These are phyloP conservation scores for Leishmania arabica DNA, from an alignment of 208 protist genomes.

Conservation along the genomic window DNA sequence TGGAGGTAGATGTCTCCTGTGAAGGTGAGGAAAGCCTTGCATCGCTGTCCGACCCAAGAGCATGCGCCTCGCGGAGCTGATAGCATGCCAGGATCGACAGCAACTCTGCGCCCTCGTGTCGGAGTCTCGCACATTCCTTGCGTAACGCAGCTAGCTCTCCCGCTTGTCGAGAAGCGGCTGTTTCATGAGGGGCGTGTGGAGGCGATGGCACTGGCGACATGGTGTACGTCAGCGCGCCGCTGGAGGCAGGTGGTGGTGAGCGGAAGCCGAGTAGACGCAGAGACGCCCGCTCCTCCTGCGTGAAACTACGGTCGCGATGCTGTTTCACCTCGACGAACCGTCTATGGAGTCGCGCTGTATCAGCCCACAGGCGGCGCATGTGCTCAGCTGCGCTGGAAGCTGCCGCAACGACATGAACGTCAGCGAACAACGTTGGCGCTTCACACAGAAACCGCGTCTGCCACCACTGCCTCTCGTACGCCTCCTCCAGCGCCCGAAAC, in stretches of 20 bases:
- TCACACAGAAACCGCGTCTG: conserved; percentile 3
- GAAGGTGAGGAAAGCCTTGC: not conserved
- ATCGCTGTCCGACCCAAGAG: not conserved
- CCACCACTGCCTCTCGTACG: conserved; percentile 17
- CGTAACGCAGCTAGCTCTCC: conserved; percentile 1
- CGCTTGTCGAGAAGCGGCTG: not conserved
- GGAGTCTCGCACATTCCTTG: not conserved
- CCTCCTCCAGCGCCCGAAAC: conserved; percentile 21
- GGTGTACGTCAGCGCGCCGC: not conserved
- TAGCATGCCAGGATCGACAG: conserved; percentile 20
- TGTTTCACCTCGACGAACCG: conserved; percentile 5
- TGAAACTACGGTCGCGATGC: not conserved
- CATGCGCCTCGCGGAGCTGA: conserved; percentile 4
- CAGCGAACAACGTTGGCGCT: too few species aligned
- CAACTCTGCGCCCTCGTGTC: conserved; percentile 14
- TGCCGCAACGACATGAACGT: not conserved
- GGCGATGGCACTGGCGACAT: not conserved
- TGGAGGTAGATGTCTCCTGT: not conserved
- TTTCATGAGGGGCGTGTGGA: not conserved
- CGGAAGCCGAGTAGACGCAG: conserved; percentile 21
- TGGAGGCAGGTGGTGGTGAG: not conserved
- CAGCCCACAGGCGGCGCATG: conserved; percentile 8
- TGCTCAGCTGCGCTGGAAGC: conserved; percentile 6
- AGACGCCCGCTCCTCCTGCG: conserved; percentile 3
- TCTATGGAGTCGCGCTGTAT: conserved; percentile 21